Conservation (phyloP, 768 basidiomycete genomes). For the Calocybe gangraenosa region DNA sequence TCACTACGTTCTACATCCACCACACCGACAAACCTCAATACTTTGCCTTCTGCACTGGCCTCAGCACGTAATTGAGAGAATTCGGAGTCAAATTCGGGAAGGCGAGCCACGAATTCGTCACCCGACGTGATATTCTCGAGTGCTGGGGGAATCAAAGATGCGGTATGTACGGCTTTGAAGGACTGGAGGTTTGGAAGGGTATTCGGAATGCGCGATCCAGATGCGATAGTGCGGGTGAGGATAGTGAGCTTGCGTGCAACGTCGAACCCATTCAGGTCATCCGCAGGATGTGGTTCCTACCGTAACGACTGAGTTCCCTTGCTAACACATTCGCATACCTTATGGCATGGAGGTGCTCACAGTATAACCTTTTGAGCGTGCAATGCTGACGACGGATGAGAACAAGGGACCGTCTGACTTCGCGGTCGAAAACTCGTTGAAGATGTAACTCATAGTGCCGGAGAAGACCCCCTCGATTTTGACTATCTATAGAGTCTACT, state of each 20-base stretch:
- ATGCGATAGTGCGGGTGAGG: constrained; percentile 71
- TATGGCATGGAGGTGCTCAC: constrained; percentile 46
- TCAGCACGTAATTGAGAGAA: constrained; percentile 75
- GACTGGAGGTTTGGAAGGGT: constrained; percentile 63
- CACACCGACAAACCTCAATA: constrained; percentile 91
- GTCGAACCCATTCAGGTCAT: constrained; percentile 95
- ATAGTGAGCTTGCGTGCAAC: constrained; percentile 98
- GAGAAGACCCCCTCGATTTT: constrained; percentile 98
- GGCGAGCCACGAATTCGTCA: constrained; percentile 74
- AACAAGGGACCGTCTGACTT: constrained; percentile 69
- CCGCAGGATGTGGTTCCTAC: constrained; percentile 95
- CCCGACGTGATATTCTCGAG: constrained; percentile 67
- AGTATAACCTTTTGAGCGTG: constrained; percentile 93
- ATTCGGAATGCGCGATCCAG: constrained; percentile 26
- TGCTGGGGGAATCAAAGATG: constrained; percentile 79
- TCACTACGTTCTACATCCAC: constrained; percentile 71
- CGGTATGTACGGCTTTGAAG: constrained; percentile 74
- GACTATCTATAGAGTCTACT: constrained; percentile 42
- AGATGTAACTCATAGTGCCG: constrained; percentile 98
- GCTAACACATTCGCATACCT: too few relatives aligned
- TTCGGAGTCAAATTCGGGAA: constrained; percentile 79
- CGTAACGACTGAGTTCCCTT: not conserved
- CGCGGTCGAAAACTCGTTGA: constrained; percentile 88
- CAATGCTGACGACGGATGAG: constrained; percentile 83
- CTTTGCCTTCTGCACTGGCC: constrained; percentile 75